phyloP scores from a whole-genome alignment of 192 early-diverging fungal genomes.

The Backusella australiensis region DNA sequence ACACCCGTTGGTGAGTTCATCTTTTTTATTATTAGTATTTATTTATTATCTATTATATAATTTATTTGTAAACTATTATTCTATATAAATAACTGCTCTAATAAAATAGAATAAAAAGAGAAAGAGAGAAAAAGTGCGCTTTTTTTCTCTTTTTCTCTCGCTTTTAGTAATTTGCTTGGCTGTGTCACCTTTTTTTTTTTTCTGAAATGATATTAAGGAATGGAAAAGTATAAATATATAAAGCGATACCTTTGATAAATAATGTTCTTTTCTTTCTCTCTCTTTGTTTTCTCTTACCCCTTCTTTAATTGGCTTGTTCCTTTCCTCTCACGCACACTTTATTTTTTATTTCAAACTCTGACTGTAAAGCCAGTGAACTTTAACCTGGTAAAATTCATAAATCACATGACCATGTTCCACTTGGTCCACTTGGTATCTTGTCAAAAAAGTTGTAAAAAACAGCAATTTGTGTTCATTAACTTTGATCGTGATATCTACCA shows the following conservation, averaged over 20 bases:
- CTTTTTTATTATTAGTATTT: background rate
- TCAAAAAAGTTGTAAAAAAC: background rate
- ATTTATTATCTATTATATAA: background rate
- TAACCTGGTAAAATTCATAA: background rate
- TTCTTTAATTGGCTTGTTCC: background rate
- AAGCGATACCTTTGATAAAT: background rate
- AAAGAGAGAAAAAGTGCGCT: background rate
- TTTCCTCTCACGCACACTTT: background rate
- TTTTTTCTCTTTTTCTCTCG: background rate
- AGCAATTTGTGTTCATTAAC: background rate
- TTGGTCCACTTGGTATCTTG: background rate
- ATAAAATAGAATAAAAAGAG: background rate
- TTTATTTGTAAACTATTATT: background rate
- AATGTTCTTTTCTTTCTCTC: background rate
- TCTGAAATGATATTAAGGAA: background rate
- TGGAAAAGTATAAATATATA: background rate
- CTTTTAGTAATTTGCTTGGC: background rate
- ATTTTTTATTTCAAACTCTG: background rate
- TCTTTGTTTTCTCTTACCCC: background rate
- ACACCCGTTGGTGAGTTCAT: slow-evolving; percentile 1
- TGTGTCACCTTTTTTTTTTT: background rate
- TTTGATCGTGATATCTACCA: background rate
- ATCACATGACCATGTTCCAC: background rate
- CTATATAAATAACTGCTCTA: background rate
- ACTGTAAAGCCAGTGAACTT: background rate